Evolutionary conservation across 345 rosid genomes (phyloP).

Genomic region (Raphanus sativus): DNA sequence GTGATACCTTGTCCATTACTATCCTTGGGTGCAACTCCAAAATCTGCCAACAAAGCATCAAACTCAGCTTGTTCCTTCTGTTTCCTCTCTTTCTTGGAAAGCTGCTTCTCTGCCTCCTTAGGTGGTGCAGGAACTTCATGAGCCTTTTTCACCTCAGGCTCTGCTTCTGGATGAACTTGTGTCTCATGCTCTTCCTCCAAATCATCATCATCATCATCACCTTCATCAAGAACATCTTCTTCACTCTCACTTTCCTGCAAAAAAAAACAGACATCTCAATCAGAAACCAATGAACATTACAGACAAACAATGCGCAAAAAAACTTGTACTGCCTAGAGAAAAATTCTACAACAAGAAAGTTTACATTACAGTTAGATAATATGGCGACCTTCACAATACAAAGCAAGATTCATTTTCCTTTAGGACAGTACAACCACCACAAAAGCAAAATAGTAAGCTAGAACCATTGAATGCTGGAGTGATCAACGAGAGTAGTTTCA

Average conservation of each 20-base stretch:
- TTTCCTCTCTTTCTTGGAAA: conserved; percentile 83
- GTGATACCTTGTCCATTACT: conserved; percentile 37
- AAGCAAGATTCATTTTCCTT: neutral
- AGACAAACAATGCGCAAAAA: neutral
- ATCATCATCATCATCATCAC: conserved; percentile 60
- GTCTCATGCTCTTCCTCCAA: conserved; percentile 64
- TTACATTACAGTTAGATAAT: neutral
- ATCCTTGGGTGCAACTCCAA: conserved; percentile 52
- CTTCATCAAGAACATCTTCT: conserved; percentile 71
- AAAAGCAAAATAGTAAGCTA: too few species aligned
- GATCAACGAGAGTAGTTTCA: too few species aligned
- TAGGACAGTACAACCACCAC: neutral
- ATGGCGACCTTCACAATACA: neutral
- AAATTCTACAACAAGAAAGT: neutral
- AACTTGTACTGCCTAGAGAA: neutral
- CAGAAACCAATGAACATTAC: neutral
- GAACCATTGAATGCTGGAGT: too few species aligned
- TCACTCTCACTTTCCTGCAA: conserved; percentile 81
- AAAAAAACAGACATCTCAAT: neutral
- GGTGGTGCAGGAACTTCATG: conserved; percentile 49
- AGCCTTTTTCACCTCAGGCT: conserved; percentile 47
- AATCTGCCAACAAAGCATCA: conserved; percentile 79
- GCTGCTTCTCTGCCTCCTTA: conserved; percentile 83
- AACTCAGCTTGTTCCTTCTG: conserved; percentile 88
- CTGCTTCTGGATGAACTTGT: conserved; percentile 39